phyloP scores from a whole-genome alignment of 2,329 filamentous ascomycete genomes.

The Clarireedia sp. region DNA sequence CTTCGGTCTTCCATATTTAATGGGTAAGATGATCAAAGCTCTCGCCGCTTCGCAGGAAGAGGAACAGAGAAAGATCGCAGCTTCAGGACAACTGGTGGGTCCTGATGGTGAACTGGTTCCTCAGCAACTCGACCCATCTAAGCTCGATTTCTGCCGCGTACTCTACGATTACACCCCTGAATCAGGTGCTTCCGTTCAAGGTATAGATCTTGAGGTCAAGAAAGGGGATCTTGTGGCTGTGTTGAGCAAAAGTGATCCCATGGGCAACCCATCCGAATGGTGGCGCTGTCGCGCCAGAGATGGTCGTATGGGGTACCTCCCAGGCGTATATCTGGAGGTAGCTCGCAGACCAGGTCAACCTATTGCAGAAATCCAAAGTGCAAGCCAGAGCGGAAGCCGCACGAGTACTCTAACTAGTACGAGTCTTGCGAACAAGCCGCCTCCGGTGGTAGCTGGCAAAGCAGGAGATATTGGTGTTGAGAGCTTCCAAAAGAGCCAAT shows the following conservation, averaged over 20 bases:
- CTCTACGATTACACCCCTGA: constrained; percentile 91
- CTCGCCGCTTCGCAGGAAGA: constrained; percentile 80
- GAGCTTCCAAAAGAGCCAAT: constrained; percentile 63
- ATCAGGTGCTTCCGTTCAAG: constrained; percentile 50
- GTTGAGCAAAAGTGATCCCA: constrained; percentile 82
- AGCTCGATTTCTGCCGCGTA: constrained; percentile 93
- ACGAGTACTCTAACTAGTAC: constrained; percentile 33
- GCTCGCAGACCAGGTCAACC: constrained; percentile 44
- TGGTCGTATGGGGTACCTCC: constrained; percentile 84
- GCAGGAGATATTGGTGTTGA: constrained; percentile 58
- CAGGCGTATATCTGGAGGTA: constrained; percentile 82
- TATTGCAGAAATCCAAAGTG: constrained; percentile 28
- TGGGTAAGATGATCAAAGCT: constrained; percentile 88
- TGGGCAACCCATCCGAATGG: constrained; percentile 91
- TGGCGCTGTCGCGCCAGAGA: constrained; percentile 91
- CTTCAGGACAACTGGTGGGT: constrained; percentile 43
- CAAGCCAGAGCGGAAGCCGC: constrained; percentile 37
- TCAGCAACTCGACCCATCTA: constrained; percentile 68
- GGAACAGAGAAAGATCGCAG: constrained; percentile 58
- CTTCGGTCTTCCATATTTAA: constrained; percentile 90
- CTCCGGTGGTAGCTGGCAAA: constrained; percentile 48
- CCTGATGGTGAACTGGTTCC: constrained; percentile 37
- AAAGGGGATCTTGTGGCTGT: constrained; percentile 96
- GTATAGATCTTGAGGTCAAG: constrained; percentile 82
- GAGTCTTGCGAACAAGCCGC: constrained; percentile 27